phyloP scores from a whole-genome alignment of 805 yeast genomes.

The Monosporozyma aquatica region DNA sequence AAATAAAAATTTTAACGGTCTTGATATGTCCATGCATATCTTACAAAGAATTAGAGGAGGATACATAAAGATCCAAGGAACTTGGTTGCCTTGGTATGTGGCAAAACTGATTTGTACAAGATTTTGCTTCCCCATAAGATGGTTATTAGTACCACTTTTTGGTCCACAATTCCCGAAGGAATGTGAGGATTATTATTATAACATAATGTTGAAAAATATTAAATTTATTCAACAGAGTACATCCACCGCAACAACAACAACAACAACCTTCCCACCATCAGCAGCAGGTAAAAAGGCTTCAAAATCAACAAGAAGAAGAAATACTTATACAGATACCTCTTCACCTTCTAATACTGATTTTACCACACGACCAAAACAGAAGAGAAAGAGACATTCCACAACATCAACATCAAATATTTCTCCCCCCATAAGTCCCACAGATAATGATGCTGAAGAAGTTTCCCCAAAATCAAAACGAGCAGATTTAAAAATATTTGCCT shows the following conservation, averaged over 20 bases:
- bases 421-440: background rate
- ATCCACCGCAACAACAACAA: background rate
- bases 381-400: background rate
- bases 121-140: constrained; percentile 72
- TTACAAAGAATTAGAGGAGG: constrained; percentile 79
- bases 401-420: background rate
- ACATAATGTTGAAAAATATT: background rate
- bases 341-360: background rate
- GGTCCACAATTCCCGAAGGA: constrained; percentile 50
- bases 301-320: no score
- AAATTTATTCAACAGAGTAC: background rate
- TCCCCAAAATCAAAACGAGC: constrained; percentile 1
- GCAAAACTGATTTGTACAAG: constrained; percentile 61
- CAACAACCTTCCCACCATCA: no score
- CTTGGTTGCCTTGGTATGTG: constrained; percentile 74
- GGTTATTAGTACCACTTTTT: constrained; percentile 68
- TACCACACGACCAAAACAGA: background rate
- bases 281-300: no score
- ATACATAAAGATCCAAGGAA: constrained; percentile 84
- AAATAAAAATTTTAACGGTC: constrained; percentile 5
- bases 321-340: background rate
- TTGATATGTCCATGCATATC: constrained; percentile 14
- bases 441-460: background rate
- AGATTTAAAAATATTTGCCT: background rate
- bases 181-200: constrained; percentile 20